These are phyloP conservation scores for Wickerhamomyces tratensis DNA, from an alignment of 805 yeast species.

Conservation along the genomic window DNA sequence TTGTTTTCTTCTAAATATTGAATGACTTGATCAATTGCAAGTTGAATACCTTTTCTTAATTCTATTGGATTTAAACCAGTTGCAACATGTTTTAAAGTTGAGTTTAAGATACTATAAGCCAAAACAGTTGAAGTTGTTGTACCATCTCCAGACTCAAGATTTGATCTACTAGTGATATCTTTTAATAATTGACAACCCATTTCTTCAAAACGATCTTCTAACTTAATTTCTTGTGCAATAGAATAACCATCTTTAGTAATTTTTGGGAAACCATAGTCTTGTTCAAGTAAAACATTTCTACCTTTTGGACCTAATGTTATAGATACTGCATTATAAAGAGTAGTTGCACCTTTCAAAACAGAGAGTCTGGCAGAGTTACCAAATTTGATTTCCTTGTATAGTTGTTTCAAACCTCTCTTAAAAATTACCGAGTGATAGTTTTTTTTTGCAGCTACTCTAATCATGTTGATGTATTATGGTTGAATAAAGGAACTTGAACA, in stretches of 20 bases:
- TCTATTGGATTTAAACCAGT: slow-evolving; percentile 99
- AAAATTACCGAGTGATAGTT: background rate
- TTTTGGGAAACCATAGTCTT: slow-evolving; percentile 94
- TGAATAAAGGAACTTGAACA: no score
- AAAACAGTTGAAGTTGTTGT: slow-evolving; percentile 96
- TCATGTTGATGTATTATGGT: no score
- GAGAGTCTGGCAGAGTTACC: slow-evolving; percentile 97
- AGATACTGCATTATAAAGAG: slow-evolving; percentile 90
- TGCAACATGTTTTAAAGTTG: slow-evolving; percentile 95
- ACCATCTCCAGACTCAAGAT: slow-evolving; percentile 98
- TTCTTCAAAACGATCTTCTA: slow-evolving; percentile 92
- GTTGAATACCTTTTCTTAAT: slow-evolving; percentile 95
- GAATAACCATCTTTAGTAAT: slow-evolving; percentile 99
- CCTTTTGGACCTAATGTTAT: slow-evolving; percentile 98
- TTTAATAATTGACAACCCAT: slow-evolving; percentile 93
- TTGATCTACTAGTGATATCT: slow-evolving; percentile 97
- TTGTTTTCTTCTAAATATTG: slow-evolving; percentile 79
- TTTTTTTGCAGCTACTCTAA: no score
- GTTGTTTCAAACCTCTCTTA: background rate
- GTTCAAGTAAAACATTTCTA: slow-evolving; percentile 94
- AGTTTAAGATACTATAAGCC: slow-evolving; percentile 95
- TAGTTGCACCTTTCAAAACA: slow-evolving; percentile 88
- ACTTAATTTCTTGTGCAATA: slow-evolving; percentile 80
- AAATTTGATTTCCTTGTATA: slow-evolving; percentile 84
- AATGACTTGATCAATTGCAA: slow-evolving; percentile 95